Evolutionary conservation across 108 stramenopile genomes (phyloP).

Genomic region (Skeletonema costatum): DNA sequence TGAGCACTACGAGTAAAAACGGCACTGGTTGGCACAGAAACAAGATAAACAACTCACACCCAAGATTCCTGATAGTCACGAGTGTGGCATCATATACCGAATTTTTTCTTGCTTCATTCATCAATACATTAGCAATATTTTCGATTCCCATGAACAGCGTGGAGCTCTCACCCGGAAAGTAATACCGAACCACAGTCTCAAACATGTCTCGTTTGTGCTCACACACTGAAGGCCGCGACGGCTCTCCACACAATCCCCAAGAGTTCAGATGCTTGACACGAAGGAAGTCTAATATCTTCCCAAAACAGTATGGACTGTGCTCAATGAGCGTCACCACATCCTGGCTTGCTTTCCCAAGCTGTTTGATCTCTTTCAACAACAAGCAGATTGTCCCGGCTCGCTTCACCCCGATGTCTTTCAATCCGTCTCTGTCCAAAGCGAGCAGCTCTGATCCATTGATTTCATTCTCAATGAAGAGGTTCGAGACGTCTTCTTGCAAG

Average conservation of each 20-base stretch:
- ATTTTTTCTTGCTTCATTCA: conserved; percentile 19
- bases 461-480: background rate
- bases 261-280: background rate
- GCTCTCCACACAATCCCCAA: background rate
- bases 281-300: background rate
- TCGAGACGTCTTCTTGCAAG: background rate
- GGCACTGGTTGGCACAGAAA: background rate
- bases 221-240: background rate
- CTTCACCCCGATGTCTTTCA: conserved; percentile 11
- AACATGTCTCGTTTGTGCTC: background rate
- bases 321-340: too few species aligned
- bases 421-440: background rate
- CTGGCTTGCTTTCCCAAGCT: too few species aligned
- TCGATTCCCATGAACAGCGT: conserved; percentile 13
- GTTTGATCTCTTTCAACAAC: background rate
- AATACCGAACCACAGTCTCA: conserved; percentile 9
- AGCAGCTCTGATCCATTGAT: conserved; percentile 4
- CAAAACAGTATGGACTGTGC: too few species aligned
- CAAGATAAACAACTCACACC: conserved; percentile 15
- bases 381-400: background rate
- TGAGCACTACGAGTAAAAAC: background rate
- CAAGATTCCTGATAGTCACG: conserved; percentile 9
- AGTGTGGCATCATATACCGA: conserved; percentile 18
- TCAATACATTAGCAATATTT: conserved; percentile 6
- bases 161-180: conserved; percentile 1